These are phyloP conservation scores for Salix purpurea DNA, from an alignment of 345 rosid genomes.

Conservation along the genomic window DNA sequence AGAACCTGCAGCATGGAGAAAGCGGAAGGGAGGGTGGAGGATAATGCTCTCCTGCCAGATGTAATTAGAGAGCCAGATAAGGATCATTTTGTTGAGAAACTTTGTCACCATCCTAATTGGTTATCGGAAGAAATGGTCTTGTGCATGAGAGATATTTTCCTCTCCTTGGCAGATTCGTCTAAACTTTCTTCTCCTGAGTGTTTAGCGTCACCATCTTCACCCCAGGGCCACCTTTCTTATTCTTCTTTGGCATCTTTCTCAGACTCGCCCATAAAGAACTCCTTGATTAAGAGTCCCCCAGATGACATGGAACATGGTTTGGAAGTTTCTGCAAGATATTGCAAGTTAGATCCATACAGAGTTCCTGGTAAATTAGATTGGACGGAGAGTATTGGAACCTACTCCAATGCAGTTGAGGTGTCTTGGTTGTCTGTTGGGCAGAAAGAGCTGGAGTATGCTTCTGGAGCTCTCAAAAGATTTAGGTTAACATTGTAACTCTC, in stretches of 20 bases:
- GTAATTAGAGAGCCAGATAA: constrained; percentile 15
- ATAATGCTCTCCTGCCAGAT: constrained; percentile 12
- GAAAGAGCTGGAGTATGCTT: constrained; percentile 88
- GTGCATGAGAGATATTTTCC: constrained; percentile 90
- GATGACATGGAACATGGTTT: constrained; percentile 48
- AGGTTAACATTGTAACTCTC: constrained; percentile 43
- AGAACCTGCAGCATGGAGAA: constrained; percentile 19
- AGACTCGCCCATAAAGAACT: constrained; percentile 50
- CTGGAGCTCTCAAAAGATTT: constrained; percentile 79
- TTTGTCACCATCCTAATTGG: constrained; percentile 77
- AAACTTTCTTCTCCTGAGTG: constrained; percentile 49
- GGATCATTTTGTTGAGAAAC: constrained; percentile 36
- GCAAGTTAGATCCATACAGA: constrained; percentile 71
- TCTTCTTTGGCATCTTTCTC: constrained; percentile 70
- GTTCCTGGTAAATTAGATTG: constrained; percentile 86
- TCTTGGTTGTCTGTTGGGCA: constrained; percentile 98
- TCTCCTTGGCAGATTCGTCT: constrained; percentile 75
- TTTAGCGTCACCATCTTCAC: constrained; percentile 55
- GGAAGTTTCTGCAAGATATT: constrained; percentile 51
- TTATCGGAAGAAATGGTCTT: constrained; percentile 82
- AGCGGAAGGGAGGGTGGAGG: constrained; percentile 20
- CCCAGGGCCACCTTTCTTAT: constrained; percentile 76
- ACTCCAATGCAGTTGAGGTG: constrained; percentile 65
- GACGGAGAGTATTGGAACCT: constrained; percentile 63
- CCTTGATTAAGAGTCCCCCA: constrained; percentile 59